Conservation (phyloP, 768 basidiomycete genomes). For the Rhodosporidiobolus sp. region DNA sequence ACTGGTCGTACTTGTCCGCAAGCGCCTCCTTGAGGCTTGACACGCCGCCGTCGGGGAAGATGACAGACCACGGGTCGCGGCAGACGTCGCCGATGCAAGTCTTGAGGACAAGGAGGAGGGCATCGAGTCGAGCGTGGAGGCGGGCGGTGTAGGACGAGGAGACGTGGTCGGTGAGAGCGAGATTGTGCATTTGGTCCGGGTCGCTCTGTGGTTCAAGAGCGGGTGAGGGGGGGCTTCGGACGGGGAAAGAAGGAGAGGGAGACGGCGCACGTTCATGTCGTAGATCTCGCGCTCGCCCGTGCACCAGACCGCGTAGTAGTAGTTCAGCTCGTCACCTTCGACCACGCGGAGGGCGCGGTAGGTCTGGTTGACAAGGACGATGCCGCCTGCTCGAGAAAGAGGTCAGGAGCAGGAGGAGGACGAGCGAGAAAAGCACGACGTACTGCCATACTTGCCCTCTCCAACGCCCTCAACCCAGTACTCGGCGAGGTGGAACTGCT, state of each 20-base stretch:
- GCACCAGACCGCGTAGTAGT: slow-evolving; percentile 37
- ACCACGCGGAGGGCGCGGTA: slow-evolving; percentile 36
- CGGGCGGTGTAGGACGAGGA: slow-evolving; percentile 4
- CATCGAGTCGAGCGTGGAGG: slow-evolving; percentile 30
- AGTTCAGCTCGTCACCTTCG: slow-evolving; percentile 25
- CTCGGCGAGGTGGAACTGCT: slow-evolving; percentile 8
- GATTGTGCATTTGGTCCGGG: slow-evolving; percentile 37
- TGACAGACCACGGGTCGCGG: slow-evolving; percentile 12
- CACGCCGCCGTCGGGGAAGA: slow-evolving; percentile 25
- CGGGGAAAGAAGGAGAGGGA: no score
- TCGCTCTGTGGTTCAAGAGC: background rate
- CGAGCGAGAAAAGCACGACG: background rate
- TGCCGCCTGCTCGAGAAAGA: background rate
- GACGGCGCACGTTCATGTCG: slow-evolving; percentile 11
- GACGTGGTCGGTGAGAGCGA: background rate
- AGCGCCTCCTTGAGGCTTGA: slow-evolving; percentile 23
- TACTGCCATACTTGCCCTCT: slow-evolving; percentile 21
- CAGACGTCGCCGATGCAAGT: slow-evolving; percentile 33
- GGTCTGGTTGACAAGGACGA: slow-evolving; percentile 11
- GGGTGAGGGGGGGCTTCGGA: background rate
- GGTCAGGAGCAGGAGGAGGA: background rate
- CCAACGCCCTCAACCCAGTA: slow-evolving; percentile 26
- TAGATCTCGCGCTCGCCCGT: slow-evolving; percentile 42
- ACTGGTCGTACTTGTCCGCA: slow-evolving; percentile 16
- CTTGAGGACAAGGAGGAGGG: slow-evolving; percentile 38